Conservation (phyloP, 768 basidiomycete genomes). For the Daedalea quercina region DNA sequence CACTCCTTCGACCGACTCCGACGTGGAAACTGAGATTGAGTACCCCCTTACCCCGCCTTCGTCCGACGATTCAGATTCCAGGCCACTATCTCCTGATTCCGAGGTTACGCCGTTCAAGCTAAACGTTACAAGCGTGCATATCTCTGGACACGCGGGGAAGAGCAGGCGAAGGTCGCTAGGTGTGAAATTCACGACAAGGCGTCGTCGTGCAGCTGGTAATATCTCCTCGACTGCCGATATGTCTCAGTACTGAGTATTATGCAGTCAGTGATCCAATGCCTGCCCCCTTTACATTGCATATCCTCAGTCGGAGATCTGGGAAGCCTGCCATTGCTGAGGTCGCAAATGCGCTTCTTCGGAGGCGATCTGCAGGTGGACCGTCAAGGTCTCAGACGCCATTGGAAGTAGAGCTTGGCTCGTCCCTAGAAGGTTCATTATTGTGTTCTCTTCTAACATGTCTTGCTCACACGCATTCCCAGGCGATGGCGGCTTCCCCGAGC, state of each 20-base stretch:
- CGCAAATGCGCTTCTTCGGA: slow-evolving; percentile 37
- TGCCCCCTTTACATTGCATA: slow-evolving; percentile 38
- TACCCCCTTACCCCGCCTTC: slow-evolving; percentile 76
- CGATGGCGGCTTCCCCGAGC: slow-evolving; percentile 49
- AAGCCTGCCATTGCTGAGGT: slow-evolving; percentile 60
- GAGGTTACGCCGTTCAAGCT: slow-evolving; percentile 8
- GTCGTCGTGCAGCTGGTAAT: slow-evolving; percentile 16
- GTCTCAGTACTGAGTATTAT: background rate
- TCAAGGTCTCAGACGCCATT: no score
- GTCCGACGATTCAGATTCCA: slow-evolving; percentile 65
- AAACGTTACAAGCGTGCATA: slow-evolving; percentile 13
- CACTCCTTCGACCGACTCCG: slow-evolving; percentile 2
- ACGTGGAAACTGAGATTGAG: slow-evolving; percentile 46
- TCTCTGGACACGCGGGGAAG: background rate
- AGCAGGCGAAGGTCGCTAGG: slow-evolving; percentile 4
- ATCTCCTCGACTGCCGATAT: background rate
- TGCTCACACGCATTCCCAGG: slow-evolving; percentile 26
- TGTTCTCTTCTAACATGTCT: background rate
- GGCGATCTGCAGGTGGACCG: slow-evolving; percentile 11
- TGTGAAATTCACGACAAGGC: slow-evolving; percentile 11
- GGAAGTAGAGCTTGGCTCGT: slow-evolving; percentile 31
- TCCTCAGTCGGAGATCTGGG: slow-evolving; percentile 53
- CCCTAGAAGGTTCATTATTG: slow-evolving; percentile 49
- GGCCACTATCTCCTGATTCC: slow-evolving; percentile 48
- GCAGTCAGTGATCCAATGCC: slow-evolving; percentile 1